Conservation (phyloP, 2,329 filamentous ascomycete species). For the Colletotrichum aenigma region DNA sequence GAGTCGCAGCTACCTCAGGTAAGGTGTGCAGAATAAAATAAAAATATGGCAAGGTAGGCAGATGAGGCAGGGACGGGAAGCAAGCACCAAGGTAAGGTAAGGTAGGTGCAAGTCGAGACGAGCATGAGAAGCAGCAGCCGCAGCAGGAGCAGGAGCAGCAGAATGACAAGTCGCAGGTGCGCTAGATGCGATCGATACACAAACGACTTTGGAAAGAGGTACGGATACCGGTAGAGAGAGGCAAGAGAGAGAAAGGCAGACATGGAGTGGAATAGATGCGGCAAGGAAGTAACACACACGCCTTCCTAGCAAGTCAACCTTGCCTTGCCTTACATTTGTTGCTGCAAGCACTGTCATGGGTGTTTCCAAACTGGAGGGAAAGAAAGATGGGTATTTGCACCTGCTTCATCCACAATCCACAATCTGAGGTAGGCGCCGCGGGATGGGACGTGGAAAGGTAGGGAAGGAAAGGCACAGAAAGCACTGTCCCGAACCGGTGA, state of each 20-base stretch:
- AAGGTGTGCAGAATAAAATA: background rate
- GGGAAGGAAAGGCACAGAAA: background rate
- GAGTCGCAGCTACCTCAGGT: constrained; percentile 5
- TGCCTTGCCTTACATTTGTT: background rate
- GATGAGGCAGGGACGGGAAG: background rate
- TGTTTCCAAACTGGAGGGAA: background rate
- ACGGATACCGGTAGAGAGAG: background rate
- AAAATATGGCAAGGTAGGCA: background rate
- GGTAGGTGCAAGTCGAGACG: background rate
- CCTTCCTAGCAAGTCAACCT: background rate
- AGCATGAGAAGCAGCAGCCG: background rate
- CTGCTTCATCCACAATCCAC: background rate
- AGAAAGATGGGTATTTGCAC: background rate
- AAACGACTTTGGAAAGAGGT: background rate
- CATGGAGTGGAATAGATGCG: background rate
- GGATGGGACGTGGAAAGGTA: background rate
- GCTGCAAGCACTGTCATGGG: constrained; percentile 6
- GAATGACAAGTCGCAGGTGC: background rate
- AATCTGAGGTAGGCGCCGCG: background rate
- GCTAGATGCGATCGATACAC: background rate
- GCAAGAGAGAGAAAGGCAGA: background rate
- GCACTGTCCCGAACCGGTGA: background rate
- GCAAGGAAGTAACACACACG: background rate
- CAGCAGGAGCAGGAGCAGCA: background rate
- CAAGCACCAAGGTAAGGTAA: background rate